Evolutionary conservation across 768 basidiomycete genomes (phyloP).

Genomic region (Kockovaella imperatae): DNA sequence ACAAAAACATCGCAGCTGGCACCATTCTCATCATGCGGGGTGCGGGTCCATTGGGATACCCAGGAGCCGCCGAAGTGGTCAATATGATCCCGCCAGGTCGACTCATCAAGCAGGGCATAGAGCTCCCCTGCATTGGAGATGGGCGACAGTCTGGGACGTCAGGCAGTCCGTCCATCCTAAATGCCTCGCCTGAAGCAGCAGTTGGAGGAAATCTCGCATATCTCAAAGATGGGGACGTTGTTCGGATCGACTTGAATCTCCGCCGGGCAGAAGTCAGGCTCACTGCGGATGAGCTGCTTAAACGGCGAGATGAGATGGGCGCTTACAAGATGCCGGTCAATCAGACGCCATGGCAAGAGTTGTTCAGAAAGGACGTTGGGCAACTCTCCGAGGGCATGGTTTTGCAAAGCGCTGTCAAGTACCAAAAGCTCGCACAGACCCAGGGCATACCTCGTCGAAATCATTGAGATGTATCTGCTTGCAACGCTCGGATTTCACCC

Average conservation of each 20-base stretch:
- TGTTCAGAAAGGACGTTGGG: slow-evolving; percentile 36
- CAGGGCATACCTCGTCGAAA: slow-evolving; percentile 31
- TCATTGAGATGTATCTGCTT: no score
- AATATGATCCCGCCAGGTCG: slow-evolving; percentile 43
- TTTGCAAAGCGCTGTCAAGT: slow-evolving; percentile 38
- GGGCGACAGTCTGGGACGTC: slow-evolving; percentile 42
- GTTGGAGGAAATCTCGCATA: slow-evolving; percentile 37
- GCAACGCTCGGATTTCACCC: no score
- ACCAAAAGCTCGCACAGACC: slow-evolving; percentile 38
- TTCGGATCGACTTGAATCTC: slow-evolving; percentile 35
- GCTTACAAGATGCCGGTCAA: slow-evolving; percentile 22
- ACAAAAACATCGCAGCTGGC: slow-evolving; percentile 18
- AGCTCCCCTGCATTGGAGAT: slow-evolving; percentile 43
- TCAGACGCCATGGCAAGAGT: slow-evolving; percentile 45
- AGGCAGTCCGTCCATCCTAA: slow-evolving; percentile 42
- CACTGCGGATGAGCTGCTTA: slow-evolving; percentile 27
- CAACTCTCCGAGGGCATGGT: slow-evolving; percentile 44
- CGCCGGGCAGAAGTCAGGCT: slow-evolving; percentile 34
- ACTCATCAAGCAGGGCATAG: slow-evolving; percentile 40
- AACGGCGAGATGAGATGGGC: slow-evolving; percentile 31
- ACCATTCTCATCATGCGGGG: slow-evolving; percentile 44
- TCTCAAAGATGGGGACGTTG: slow-evolving; percentile 33
- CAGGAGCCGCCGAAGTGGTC: slow-evolving; percentile 39
- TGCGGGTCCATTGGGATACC: slow-evolving; percentile 40
- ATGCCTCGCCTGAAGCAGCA: slow-evolving; percentile 41